Evolutionary conservation across 495 filamentous ascomycete genomes (phyloP).

Genomic region (Usnea hakonensis): DNA sequence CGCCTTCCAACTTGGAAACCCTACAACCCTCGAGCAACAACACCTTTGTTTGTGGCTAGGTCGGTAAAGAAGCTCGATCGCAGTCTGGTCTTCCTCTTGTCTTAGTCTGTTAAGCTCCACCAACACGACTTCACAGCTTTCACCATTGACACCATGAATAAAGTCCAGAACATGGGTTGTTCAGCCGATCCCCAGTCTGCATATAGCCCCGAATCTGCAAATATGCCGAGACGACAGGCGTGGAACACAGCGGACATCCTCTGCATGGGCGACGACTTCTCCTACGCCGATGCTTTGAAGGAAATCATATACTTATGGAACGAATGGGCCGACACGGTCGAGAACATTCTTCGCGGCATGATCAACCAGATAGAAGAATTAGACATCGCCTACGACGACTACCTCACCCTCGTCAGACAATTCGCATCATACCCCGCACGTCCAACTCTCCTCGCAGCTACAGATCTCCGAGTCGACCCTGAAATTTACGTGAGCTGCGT

Average conservation of each 20-base stretch:
- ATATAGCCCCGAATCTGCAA: not conserved
- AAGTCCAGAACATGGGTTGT: not conserved
- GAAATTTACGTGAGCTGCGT: not conserved
- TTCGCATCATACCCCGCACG: not conserved
- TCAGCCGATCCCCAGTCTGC: not conserved
- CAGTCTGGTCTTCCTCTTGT: not conserved
- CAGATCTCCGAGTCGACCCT: not conserved
- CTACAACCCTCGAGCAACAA: not conserved
- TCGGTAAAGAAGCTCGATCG: too few relatives aligned
- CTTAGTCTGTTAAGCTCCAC: not conserved
- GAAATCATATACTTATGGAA: constrained; percentile 1
- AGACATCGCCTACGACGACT: not conserved
- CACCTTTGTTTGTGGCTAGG: not conserved
- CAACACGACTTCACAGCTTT: not conserved
- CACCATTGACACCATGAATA: not conserved
- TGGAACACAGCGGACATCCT: constrained; percentile 1
- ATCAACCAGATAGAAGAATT: not conserved
- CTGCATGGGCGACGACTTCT: not conserved
- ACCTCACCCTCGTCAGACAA: not conserved
- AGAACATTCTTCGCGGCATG: not conserved
- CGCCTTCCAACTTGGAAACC: not conserved
- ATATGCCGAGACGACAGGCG: not conserved
- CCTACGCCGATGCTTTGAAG: not conserved
- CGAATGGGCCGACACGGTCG: constrained; percentile 7
- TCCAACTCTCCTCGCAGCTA: not conserved